These are phyloP conservation scores for Mycena albidolilacea DNA, from an alignment of 768 basidiomycete species.

Conservation along the genomic window DNA sequence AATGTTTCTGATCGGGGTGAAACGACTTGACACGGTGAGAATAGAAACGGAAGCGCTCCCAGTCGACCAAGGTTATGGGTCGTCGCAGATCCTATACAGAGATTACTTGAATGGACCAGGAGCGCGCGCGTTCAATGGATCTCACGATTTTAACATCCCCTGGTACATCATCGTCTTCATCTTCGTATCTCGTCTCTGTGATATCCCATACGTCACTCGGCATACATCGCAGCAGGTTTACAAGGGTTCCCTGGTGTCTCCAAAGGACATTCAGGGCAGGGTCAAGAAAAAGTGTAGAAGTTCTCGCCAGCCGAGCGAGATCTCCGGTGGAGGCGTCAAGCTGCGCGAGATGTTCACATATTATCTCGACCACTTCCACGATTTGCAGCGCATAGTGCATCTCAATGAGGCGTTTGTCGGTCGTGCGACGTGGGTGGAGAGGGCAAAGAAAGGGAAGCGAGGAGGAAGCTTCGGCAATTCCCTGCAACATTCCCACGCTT, in stretches of 20 bases:
- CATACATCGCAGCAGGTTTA: neutral
- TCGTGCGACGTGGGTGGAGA: too few relatives aligned
- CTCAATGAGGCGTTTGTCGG: neutral
- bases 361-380: conserved; percentile 10
- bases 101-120: neutral
- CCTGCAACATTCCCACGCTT: too few relatives aligned
- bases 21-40: conserved; percentile 1
- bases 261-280: neutral
- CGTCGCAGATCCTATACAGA: neutral
- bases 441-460: too few relatives aligned
- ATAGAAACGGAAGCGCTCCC: neutral
- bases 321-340: neutral
- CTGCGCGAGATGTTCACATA: neutral
- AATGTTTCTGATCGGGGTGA: neutral
- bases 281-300: neutral
- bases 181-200: neutral
- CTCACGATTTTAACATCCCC: neutral
- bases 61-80: neutral
- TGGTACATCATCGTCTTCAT: neutral
- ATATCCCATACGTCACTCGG: conserved; percentile 2
- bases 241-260: neutral
- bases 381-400: conserved; percentile 17
- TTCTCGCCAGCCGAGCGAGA: neutral
- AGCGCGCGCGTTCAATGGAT: neutral
- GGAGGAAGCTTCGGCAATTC: too few relatives aligned